Conservation (phyloP, 192 early-diverging fungal genomes). For the Glomus cerebriforme region DNA sequence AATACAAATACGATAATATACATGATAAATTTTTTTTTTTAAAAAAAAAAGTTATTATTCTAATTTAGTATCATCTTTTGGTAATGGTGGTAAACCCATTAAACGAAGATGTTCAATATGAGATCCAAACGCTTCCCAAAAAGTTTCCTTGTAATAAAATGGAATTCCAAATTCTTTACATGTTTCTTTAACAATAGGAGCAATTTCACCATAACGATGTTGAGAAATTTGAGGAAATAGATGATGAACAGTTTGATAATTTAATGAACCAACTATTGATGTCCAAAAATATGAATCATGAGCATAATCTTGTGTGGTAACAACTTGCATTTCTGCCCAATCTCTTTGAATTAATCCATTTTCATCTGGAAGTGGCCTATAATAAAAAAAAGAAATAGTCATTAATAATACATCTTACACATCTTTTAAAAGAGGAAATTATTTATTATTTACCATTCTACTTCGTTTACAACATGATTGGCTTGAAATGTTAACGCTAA, state of each 20-base stretch:
- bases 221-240: slow-evolving; percentile 55
- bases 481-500: slow-evolving; percentile 61
- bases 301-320: slow-evolving; percentile 58
- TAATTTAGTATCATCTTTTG: slow-evolving; percentile 35
- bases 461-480: slow-evolving; percentile 61
- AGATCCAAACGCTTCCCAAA: slow-evolving; percentile 50
- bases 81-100: slow-evolving; percentile 37
- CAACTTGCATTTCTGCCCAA: slow-evolving; percentile 58
- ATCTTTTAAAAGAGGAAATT: neutral
- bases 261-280: slow-evolving; percentile 50
- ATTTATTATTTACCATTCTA: slow-evolving; percentile 43
- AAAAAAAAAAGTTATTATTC: neutral
- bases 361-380: slow-evolving; percentile 49
- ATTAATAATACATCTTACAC: neutral
- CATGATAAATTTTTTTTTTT: neutral
- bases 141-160: slow-evolving; percentile 52
- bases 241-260: slow-evolving; percentile 57
- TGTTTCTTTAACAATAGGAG: slow-evolving; percentile 48
- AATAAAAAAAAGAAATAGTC: neutral
- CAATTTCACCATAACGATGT: slow-evolving; percentile 54
- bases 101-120: slow-evolving; percentile 49
- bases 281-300: slow-evolving; percentile 54
- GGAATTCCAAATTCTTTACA: slow-evolving; percentile 53
- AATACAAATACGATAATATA: neutral
- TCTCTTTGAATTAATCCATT: slow-evolving; percentile 48